phyloP scores from a whole-genome alignment of 257 asterid genomes.

The Solanum tarijense region DNA sequence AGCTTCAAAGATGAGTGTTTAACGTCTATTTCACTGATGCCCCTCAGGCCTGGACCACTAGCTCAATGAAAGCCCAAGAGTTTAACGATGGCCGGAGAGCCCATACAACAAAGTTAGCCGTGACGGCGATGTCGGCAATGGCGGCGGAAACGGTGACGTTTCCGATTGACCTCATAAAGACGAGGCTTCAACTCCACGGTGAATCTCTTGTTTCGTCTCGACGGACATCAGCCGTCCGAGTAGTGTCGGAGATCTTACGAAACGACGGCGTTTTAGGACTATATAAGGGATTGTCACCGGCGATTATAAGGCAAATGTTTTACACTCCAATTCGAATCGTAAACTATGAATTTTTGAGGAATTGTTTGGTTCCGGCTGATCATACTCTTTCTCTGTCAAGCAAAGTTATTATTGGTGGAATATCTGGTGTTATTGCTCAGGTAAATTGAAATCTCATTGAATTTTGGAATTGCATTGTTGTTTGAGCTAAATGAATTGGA shows the following conservation, averaged over 20 bases:
- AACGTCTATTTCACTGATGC: background rate
- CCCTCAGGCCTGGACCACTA: background rate
- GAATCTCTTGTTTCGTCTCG: constrained; percentile 29
- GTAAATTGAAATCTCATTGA: constrained; percentile 9
- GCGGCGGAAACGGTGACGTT: constrained; percentile 77
- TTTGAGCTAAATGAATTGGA: background rate
- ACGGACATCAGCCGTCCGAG: constrained; percentile 32
- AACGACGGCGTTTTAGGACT: constrained; percentile 59
- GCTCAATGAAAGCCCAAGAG: background rate
- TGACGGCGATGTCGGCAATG: constrained; percentile 70
- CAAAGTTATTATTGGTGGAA: constrained; percentile 62
- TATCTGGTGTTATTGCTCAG: constrained; percentile 88
- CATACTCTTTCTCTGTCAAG: constrained; percentile 31
- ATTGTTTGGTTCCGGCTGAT: constrained; percentile 21
- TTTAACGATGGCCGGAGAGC: background rate
- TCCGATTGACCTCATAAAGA: constrained; percentile 74
- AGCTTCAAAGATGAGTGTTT: background rate
- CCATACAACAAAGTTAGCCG: constrained; percentile 21
- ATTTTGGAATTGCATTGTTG: background rate
- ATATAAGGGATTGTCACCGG: constrained; percentile 65
- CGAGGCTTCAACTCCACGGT: constrained; percentile 77
- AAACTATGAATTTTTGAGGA: constrained; percentile 66
- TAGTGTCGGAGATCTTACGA: constrained; percentile 31
- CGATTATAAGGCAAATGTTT: constrained; percentile 54
- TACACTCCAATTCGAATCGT: constrained; percentile 77